Conservation (phyloP, 2,329 filamentous ascomycete genomes). For the Phoma sp. region DNA sequence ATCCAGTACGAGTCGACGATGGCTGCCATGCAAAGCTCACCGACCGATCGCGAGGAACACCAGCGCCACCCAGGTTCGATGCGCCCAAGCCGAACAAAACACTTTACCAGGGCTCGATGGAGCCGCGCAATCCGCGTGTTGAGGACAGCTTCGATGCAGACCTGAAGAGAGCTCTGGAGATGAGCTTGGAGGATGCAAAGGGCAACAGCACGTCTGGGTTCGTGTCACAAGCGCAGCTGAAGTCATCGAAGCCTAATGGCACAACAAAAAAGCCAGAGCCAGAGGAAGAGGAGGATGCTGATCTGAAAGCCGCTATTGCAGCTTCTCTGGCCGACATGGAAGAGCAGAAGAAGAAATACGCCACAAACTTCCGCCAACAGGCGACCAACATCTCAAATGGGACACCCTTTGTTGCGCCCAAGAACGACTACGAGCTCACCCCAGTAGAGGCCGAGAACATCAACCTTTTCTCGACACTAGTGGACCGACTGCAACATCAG, state of each 20-base stretch:
- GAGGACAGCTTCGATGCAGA: conserved; percentile 96
- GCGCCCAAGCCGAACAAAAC: conserved; percentile 66
- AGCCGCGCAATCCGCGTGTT: conserved; percentile 85
- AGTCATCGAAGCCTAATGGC: conserved; percentile 49
- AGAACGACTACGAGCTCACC: conserved; percentile 93
- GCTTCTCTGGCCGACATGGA: conserved; percentile 97
- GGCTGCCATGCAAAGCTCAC: conserved; percentile 91
- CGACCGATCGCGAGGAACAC: conserved; percentile 66
- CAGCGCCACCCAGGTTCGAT: conserved; percentile 55
- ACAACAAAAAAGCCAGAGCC: conserved; percentile 44
- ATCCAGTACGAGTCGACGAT: conserved; percentile 92
- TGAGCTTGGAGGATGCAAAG: conserved; percentile 95
- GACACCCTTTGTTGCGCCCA: conserved; percentile 66
- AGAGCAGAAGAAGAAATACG: conserved; percentile 92
- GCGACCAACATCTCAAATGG: conserved; percentile 61
- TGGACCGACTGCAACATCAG: conserved; percentile 93
- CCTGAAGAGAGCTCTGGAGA: conserved; percentile 88
- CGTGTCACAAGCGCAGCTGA: conserved; percentile 67
- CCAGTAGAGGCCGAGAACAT: conserved; percentile 97
- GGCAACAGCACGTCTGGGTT: conserved; percentile 74
- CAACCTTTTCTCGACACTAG: conserved; percentile 90
- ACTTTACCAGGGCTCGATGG: conserved; percentile 74
- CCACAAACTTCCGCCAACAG: conserved; percentile 82
- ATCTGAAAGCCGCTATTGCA: conserved; percentile 92
- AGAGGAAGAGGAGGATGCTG: conserved; percentile 87